phyloP scores from a whole-genome alignment of 1,139 yeast species.

The Suhomyces kunorum region DNA sequence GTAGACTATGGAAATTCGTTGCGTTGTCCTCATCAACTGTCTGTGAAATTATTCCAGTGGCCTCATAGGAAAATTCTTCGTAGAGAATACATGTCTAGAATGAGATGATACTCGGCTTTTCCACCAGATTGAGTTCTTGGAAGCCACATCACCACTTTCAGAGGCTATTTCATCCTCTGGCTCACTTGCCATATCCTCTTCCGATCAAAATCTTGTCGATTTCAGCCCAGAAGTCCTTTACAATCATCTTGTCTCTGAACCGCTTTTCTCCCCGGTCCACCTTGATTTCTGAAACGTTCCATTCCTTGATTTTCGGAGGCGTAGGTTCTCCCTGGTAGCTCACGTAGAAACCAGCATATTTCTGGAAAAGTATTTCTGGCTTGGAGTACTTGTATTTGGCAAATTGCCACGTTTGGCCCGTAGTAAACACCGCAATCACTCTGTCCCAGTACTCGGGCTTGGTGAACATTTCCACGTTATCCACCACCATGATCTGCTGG shows the following conservation, averaged over 20 bases:
- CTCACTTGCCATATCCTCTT: constrained; percentile 38
- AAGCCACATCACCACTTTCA: no score
- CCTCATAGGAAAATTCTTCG: no score
- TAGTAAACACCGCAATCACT: constrained; percentile 91
- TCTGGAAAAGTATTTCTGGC: constrained; percentile 79
- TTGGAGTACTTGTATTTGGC: constrained; percentile 79
- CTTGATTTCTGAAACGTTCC: constrained; percentile 83
- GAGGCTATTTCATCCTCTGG: no score
- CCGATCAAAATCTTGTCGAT: constrained; percentile 60
- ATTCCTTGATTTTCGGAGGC: constrained; percentile 72
- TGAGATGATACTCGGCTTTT: no score
- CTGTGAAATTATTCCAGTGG: no score
- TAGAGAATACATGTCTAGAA: constrained; percentile 9
- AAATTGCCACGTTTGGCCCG: constrained; percentile 98
- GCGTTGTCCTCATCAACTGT: no score
- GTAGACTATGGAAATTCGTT: no score
- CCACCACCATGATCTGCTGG: constrained; percentile 74
- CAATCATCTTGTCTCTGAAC: constrained; percentile 86
- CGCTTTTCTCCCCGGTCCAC: constrained; percentile 78
- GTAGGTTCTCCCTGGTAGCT: constrained; percentile 76
- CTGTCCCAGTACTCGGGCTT: constrained; percentile 98
- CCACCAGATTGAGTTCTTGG: no score
- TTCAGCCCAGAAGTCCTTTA: constrained; percentile 80
- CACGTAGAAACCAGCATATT: constrained; percentile 79
- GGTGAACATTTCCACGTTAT: constrained; percentile 82